A percentile compares a stretch with the other conserved stretches of the same genome.
Evolutionary conservation across 208 protist genomes (phyloP).

Genomic region (Acanthamoeba sp.): DNA sequence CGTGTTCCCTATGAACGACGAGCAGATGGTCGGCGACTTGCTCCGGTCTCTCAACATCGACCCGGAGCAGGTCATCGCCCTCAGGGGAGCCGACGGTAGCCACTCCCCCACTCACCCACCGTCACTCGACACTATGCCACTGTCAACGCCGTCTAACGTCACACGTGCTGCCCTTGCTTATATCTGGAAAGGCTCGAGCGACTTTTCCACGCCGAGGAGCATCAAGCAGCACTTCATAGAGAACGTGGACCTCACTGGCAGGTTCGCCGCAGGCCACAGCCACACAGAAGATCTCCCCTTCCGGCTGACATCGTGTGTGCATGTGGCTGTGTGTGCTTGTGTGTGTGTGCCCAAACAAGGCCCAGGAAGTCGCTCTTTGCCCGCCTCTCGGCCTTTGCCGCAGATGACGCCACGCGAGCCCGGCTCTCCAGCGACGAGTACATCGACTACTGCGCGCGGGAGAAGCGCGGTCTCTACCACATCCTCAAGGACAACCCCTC

Average conservation of each 20-base stretch:
- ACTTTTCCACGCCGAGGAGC: not conserved
- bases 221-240: slow-evolving; percentile 28
- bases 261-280: not conserved
- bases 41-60: slow-evolving; percentile 64
- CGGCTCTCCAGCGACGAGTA: slow-evolving; percentile 12
- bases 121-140: no score
- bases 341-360: no score
- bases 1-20: slow-evolving; percentile 94
- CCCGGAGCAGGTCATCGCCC: not conserved
- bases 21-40: slow-evolving; percentile 89
- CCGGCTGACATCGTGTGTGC: no score
- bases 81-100: not conserved
- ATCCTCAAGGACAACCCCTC: slow-evolving; percentile 70
- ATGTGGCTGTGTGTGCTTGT: no score
- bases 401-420: not conserved
- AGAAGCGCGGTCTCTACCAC: not conserved
- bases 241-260: slow-evolving; percentile 3
- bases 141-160: no score
- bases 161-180: no score
- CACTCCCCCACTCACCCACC: not conserved
- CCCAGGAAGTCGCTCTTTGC: slow-evolving; percentile 10
- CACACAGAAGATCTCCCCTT: no score
- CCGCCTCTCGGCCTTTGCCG: not conserved
- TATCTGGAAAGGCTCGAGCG: not conserved
- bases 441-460: not conserved